Percentiles rank a stretch among this genome's conserved stretches.
Conservation (phyloP, 2,329 filamentous ascomycete species). For the Lachnellula subtilissima region DNA sequence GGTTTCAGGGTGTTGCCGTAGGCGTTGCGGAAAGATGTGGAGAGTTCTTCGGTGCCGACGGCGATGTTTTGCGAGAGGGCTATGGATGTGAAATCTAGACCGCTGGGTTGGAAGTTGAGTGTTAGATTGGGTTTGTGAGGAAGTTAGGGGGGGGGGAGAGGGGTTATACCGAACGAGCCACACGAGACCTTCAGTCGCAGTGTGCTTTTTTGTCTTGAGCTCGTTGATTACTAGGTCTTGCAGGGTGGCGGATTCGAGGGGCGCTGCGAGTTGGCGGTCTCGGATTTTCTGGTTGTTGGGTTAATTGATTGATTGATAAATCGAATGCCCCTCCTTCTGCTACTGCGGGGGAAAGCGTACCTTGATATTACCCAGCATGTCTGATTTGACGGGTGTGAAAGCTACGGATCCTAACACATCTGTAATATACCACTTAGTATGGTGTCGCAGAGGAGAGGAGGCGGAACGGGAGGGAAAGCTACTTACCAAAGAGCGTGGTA, state of each 20-base stretch:
- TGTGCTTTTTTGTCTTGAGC: conserved; percentile 83
- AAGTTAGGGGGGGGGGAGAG: background rate
- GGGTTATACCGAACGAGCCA: conserved; percentile 76
- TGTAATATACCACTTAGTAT: conserved; percentile 27
- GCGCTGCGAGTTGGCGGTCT: conserved; percentile 72
- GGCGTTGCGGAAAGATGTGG: conserved; percentile 77
- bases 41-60: conserved; percentile 68
- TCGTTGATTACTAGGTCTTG: conserved; percentile 85
- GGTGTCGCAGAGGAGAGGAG: background rate
- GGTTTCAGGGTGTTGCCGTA: conserved; percentile 87
- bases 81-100: conserved; percentile 87
- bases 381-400: conserved; percentile 85
- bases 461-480: background rate
- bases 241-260: conserved; percentile 73
- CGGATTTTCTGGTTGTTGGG: conserved; percentile 68
- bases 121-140: conserved; percentile 4
- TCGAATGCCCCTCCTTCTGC: background rate
- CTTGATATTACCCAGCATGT: conserved; percentile 89
- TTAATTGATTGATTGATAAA: background rate
- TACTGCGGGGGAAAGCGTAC: conserved; percentile 41
- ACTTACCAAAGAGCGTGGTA: conserved; percentile 76
- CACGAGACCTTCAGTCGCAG: conserved; percentile 80
- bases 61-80: conserved; percentile 73
- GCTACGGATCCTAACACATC: conserved; percentile 65
- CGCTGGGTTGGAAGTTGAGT: conserved; percentile 47